Percentiles rank a stretch among this genome's conserved stretches.
phyloP scores from a whole-genome alignment of 148 eudicot species.

The Cornus suecica region DNA sequence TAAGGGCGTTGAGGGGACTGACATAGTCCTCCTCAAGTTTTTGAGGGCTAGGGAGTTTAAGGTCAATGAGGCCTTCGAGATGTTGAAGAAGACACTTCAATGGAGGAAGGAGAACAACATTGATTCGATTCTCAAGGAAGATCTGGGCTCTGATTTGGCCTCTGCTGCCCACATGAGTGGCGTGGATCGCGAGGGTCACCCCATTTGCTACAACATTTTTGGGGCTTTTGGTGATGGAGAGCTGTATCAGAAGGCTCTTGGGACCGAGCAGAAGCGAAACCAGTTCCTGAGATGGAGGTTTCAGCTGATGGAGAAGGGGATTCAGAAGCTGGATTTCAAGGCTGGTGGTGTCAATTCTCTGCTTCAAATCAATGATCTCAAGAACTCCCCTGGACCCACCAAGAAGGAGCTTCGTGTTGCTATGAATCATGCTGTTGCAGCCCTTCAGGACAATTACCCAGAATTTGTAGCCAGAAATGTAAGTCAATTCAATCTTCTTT shows the following conservation, averaged over 20 bases:
- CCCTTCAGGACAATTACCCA: slow-evolving; percentile 74
- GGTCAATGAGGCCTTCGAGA: slow-evolving; percentile 49
- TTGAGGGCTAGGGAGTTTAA: slow-evolving; percentile 64
- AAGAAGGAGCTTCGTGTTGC: slow-evolving; percentile 51
- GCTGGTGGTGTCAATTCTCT: slow-evolving; percentile 49
- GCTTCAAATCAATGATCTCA: slow-evolving; percentile 60
- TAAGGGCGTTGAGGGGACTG: slow-evolving; percentile 36
- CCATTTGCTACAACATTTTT: slow-evolving; percentile 62
- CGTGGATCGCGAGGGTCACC: slow-evolving; percentile 48
- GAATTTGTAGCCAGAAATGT: slow-evolving; percentile 72
- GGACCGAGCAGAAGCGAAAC: slow-evolving; percentile 43
- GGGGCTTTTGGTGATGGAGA: slow-evolving; percentile 46
- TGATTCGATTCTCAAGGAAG: slow-evolving; percentile 40
- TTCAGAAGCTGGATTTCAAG: slow-evolving; percentile 52
- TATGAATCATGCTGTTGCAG: slow-evolving; percentile 44
- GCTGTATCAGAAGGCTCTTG: slow-evolving; percentile 45
- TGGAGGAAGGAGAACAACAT: slow-evolving; percentile 57
- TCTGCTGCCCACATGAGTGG: slow-evolving; percentile 49
- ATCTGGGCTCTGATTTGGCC: slow-evolving; percentile 41
- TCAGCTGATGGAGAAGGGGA: slow-evolving; percentile 58
- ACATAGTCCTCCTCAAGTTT: slow-evolving; percentile 58
- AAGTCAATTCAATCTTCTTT: slow-evolving; percentile 10
- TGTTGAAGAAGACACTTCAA: slow-evolving; percentile 51
- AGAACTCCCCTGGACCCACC: slow-evolving; percentile 52
- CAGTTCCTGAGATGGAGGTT: slow-evolving; percentile 62